Conservation (phyloP, 352 stramenopile genomes). For the Phytophthora melonis region DNA sequence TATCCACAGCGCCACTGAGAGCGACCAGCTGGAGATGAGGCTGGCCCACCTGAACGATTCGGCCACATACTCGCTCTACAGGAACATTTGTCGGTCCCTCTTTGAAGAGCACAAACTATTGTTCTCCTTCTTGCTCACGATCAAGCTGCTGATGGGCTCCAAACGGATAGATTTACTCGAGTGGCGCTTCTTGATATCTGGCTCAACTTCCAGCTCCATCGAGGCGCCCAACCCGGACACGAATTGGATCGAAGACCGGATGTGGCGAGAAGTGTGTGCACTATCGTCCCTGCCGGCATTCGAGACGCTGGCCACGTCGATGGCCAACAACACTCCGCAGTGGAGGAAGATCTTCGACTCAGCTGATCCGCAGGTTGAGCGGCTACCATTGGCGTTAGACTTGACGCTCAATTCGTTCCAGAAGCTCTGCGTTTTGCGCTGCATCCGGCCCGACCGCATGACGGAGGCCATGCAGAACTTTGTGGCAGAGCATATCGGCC, state of each 20-base stretch:
- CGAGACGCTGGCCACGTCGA: constrained; percentile 57
- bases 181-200: constrained; percentile 95
- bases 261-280: constrained; percentile 82
- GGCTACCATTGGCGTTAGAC: constrained; percentile 67
- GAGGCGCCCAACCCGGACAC: constrained; percentile 85
- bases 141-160: constrained; percentile 83
- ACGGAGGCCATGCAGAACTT: constrained; percentile 92
- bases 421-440: constrained; percentile 82
- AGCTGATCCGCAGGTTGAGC: constrained; percentile 78
- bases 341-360: constrained; percentile 87
- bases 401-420: constrained; percentile 83
- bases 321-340: constrained; percentile 56
- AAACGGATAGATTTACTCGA: constrained; percentile 89
- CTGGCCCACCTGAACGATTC: constrained; percentile 92
- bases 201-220: constrained; percentile 61
- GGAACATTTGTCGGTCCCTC: constrained; percentile 93
- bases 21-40: constrained; percentile 86
- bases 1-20: constrained; percentile 84
- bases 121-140: constrained; percentile 94
- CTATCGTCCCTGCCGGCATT: constrained; percentile 79
- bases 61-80: constrained; percentile 94
- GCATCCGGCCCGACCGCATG: constrained; percentile 86
- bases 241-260: constrained; percentile 75
- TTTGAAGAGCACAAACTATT: constrained; percentile 96
- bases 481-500: constrained; percentile 87